Base-by-base conservation (phyloP, 192 early-diverging fungal species). In the Coemansia sp. region DNA sequence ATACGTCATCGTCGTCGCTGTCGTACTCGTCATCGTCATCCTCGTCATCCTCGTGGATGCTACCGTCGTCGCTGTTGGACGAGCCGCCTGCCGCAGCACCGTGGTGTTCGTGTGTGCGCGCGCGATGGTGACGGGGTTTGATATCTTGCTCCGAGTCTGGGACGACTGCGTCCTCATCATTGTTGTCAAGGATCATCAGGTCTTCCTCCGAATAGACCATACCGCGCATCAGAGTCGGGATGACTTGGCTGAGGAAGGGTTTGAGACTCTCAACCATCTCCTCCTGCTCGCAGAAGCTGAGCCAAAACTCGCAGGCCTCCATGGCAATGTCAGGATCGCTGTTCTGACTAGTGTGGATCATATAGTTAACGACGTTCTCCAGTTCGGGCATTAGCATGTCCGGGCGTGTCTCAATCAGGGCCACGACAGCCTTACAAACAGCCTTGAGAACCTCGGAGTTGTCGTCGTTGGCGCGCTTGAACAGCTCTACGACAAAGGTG, bases 241-340 rank as follows among this genome's bases (percentile, higher is more conserved):
- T 88, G 41, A 99, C 88, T 29, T 91, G 93, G 65, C 79, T 81
- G 33, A 92, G 76, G 71, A 87, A 89, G 16, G 90, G 91, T 57
- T 85, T 88, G 61, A 95, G 82, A 47, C 89, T 86, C 63, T 89
- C 92, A 59, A 88, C 84, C 67, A 97, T 72, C 33, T 88, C 88
- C 51, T 94, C 91, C 70, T 96, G 95, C 81, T 99, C 98, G 63
- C 94, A 95, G 87, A 98, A 95, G 44, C 92, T 91, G 40, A 97
- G 78, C 97, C 97, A 99, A 82, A 99, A 99, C 85, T 99, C 98
- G 79, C 95, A 96, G 11, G 97, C 97, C 81, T 98, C 98, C 67
- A 97, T 86, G n/a, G 97, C 97, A 57, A 98, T 89, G 36, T 90
- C 86, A 22, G 92, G 87, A 67, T 97, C 93, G 66, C 70, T 74